Conservation (phyloP, 1,139 yeast genomes). For the Sugiyamaella pinicola region DNA sequence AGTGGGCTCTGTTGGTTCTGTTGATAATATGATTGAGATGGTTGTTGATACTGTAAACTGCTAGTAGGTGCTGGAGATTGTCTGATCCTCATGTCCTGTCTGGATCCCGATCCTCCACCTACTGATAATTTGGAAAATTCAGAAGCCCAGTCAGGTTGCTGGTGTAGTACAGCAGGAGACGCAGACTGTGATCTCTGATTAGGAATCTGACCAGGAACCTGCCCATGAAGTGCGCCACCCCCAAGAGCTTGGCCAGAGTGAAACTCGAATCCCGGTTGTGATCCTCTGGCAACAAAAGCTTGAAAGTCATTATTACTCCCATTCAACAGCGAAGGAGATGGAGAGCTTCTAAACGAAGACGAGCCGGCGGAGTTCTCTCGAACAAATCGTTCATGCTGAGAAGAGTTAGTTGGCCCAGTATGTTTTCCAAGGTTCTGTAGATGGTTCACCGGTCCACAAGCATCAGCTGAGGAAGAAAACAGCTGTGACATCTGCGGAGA, state of each 20-base stretch:
- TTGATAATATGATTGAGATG: not conserved
- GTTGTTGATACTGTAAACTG: constrained; percentile 7
- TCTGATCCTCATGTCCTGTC: not conserved
- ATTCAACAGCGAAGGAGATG: constrained; percentile 14
- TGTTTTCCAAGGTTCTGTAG: constrained; percentile 39
- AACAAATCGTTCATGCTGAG: constrained; percentile 35
- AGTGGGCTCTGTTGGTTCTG: no score
- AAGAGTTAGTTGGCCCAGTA: constrained; percentile 33
- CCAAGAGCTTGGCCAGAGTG: constrained; percentile 5
- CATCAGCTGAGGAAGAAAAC: constrained; percentile 18
- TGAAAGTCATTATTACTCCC: constrained; percentile 18
- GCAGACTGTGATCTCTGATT: not conserved
- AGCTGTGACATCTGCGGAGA: constrained; percentile 21
- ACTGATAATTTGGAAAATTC: constrained; percentile 25
- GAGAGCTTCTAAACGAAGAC: constrained; percentile 11
- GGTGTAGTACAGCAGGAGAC: constrained; percentile 3
- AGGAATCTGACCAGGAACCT: not conserved
- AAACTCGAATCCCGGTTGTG: not conserved
- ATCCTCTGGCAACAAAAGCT: constrained; percentile 13
- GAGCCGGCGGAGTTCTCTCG: constrained; percentile 6
- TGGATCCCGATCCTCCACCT: no score
- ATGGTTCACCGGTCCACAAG: constrained; percentile 44
- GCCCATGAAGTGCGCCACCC: not conserved
- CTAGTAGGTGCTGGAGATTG: constrained; percentile 15
- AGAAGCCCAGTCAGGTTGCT: constrained; percentile 23